A percentile compares a stretch with the other conserved stretches of the same genome.
Conservation (phyloP, 768 basidiomycete species). For the Lactarius sp. region DNA sequence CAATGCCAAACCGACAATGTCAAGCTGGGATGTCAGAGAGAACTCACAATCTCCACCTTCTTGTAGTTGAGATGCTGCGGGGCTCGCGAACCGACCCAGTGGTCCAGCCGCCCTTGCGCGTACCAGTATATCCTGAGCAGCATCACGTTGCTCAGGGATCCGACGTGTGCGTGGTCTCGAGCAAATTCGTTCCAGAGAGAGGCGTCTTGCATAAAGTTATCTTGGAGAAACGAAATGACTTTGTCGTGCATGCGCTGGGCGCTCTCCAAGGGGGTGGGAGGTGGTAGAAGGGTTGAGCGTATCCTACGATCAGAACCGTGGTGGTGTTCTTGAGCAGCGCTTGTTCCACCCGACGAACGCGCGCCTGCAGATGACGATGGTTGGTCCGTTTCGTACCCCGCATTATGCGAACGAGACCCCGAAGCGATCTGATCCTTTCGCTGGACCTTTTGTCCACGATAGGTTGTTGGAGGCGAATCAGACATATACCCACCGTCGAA, state of each 20-base stretch:
- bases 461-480: neutral
- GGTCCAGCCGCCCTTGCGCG: conserved; percentile 11
- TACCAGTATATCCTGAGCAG: conserved; percentile 20
- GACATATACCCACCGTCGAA: conserved; percentile 12
- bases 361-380: neutral
- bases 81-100: conserved; percentile 9
- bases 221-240: conserved; percentile 8
- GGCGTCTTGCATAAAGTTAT: conserved; percentile 5
- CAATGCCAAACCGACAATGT: neutral
- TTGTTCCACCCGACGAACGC: neutral
- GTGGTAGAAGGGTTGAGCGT: conserved; percentile 1
- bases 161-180: conserved; percentile 1
- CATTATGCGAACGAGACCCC: neutral
- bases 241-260: conserved; percentile 4
- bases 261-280: conserved; percentile 2
- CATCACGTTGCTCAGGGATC: conserved; percentile 12
- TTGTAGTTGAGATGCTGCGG: conserved; percentile 10
- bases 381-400: conserved; percentile 17
- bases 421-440: neutral
- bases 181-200: conserved; percentile 14
- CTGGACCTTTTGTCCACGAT: neutral
- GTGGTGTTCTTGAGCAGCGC: neutral
- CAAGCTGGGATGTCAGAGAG: no score
- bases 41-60: conserved; percentile 13
- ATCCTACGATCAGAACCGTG: conserved; percentile 3